Conservation (phyloP, 305 asterid species). For the Lippia alba region DNA sequence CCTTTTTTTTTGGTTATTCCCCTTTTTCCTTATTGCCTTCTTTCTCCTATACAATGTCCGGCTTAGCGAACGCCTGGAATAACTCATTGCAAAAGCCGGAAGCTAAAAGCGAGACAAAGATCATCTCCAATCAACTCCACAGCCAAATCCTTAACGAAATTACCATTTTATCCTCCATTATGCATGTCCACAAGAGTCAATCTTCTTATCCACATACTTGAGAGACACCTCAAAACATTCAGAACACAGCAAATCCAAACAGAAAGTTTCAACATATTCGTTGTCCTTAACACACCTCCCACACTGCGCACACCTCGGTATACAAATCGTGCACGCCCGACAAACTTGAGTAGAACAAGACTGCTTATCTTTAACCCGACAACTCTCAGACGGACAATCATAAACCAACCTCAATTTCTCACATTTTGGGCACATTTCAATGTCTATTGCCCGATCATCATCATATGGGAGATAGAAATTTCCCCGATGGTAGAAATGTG, state of each 20-base stretch:
- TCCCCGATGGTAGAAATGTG: conserved; percentile 63
- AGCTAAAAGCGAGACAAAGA: conserved; percentile 13
- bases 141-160: neutral
- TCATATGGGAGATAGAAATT: conserved; percentile 60
- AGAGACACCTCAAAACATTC: conserved; percentile 54
- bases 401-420: conserved; percentile 67
- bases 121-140: conserved; percentile 19
- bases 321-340: conserved; percentile 77
- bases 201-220: conserved; percentile 31
- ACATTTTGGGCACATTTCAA: conserved; percentile 82
- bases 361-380: conserved; percentile 52
- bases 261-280: conserved; percentile 76
- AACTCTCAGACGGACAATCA: conserved; percentile 79
- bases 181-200: conserved; percentile 16
- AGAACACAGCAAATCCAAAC: conserved; percentile 68
- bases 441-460: conserved; percentile 78
- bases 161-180: conserved; percentile 10
- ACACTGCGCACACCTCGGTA: conserved; percentile 73
- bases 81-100: neutral
- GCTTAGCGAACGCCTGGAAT: neutral
- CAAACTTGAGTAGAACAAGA: conserved; percentile 42
- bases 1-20: conserved; percentile 8
- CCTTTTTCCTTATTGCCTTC: neutral
- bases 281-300: conserved; percentile 72
- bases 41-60: neutral